These are phyloP conservation scores for Aspergillus baeticus DNA, from an alignment of 495 filamentous ascomycete genomes.

Conservation along the genomic window DNA sequence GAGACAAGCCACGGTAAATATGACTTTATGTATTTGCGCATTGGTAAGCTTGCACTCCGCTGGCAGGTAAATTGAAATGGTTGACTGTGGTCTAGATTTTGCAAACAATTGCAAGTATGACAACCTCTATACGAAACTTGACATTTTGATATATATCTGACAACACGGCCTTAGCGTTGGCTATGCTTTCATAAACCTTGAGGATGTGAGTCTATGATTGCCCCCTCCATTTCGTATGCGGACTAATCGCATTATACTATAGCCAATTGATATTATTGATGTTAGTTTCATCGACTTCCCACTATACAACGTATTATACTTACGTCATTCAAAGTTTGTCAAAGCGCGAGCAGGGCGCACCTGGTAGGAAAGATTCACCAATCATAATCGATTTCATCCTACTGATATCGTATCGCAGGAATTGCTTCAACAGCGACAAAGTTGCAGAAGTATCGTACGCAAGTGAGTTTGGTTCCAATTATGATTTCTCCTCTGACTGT, in stretches of 20 bases:
- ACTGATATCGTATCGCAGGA: conserved; percentile 46
- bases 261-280: conserved; percentile 72
- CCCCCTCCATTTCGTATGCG: not conserved
- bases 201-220: conserved; percentile 58
- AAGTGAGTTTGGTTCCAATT: conserved; percentile 56
- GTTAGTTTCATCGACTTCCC: conserved; percentile 43
- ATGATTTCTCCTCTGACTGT: conserved; percentile 22
- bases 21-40: conserved; percentile 94
- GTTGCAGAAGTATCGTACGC: conserved; percentile 91
- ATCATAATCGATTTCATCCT: not conserved
- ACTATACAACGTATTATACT: no score
- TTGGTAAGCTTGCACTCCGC: conserved; percentile 51
- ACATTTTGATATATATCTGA: conserved; percentile 6
- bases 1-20: conserved; percentile 76
- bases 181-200: conserved; percentile 97
- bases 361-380: conserved; percentile 55
- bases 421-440: conserved; percentile 80
- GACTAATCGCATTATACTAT: conserved; percentile 4
- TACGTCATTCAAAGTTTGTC: conserved; percentile 78
- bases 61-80: not conserved
- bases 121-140: not conserved
- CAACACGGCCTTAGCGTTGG: conserved; percentile 67
- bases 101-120: conserved; percentile 85
- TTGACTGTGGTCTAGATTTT: conserved; percentile 55
- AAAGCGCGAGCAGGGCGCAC: conserved; percentile 64